These are phyloP conservation scores for Termitomyces heimii DNA, from an alignment of 768 basidiomycete species.

Conservation along the genomic window DNA sequence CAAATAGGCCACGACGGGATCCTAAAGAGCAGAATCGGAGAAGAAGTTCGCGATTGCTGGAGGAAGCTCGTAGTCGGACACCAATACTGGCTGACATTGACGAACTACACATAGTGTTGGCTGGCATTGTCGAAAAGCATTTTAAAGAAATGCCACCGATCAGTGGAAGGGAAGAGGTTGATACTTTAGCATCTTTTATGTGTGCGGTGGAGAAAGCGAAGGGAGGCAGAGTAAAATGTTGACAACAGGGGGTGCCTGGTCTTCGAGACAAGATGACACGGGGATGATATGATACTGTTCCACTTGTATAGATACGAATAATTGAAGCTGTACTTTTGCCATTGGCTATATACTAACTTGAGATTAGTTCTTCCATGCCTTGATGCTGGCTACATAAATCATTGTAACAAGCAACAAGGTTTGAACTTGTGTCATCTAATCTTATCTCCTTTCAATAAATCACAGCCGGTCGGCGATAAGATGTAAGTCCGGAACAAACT, in stretches of 20 bases:
- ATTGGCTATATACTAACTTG: not conserved
- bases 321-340: not conserved
- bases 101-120: slow-evolving; percentile 63
- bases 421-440: slow-evolving; percentile 1
- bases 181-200: slow-evolving; percentile 80
- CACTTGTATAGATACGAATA: not conserved
- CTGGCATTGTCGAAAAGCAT: slow-evolving; percentile 66
- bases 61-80: slow-evolving; percentile 46
- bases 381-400: not conserved
- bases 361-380: not conserved
- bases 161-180: slow-evolving; percentile 63
- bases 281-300: not conserved
- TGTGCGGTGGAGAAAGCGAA: slow-evolving; percentile 63
- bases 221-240: slow-evolving; percentile 20
- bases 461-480: not conserved
- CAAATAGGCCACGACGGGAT: slow-evolving; percentile 70
- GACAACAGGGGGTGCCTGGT: not conserved
- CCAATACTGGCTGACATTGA: slow-evolving; percentile 67
- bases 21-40: slow-evolving; percentile 54
- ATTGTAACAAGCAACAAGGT: not conserved
- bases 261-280: not conserved
- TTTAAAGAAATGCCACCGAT: slow-evolving; percentile 53
- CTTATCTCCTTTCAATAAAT: slow-evolving; percentile 2
- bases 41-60: slow-evolving; percentile 66
- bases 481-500: not conserved